phyloP scores from a whole-genome alignment of 176 grass and related monocot genomes.

The Hyparrhenia diplandra region DNA sequence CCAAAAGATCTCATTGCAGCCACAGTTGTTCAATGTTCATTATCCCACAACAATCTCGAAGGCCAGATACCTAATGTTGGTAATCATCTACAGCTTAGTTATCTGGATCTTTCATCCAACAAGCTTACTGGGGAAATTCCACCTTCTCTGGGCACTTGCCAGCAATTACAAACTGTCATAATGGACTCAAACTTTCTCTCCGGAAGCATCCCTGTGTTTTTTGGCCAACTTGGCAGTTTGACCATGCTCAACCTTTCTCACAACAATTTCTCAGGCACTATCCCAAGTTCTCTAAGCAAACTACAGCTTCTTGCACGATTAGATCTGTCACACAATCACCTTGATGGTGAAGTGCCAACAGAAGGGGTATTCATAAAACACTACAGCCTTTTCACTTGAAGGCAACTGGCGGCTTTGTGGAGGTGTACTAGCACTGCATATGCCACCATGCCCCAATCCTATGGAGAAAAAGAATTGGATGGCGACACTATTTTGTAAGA shows the following conservation, averaged over 20 bases:
- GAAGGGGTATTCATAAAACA: slow-evolving; percentile 39
- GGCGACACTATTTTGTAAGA: no score
- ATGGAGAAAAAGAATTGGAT: no score
- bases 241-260: slow-evolving; percentile 3
- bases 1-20: not conserved
- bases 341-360: slow-evolving; percentile 37
- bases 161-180: slow-evolving; percentile 6
- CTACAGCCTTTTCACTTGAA: not conserved
- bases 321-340: slow-evolving; percentile 39
- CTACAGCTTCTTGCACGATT: slow-evolving; percentile 1
- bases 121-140: slow-evolving; percentile 43
- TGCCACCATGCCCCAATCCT: not conserved
- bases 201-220: slow-evolving; percentile 20
- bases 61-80: not conserved
- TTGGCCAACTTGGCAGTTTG: slow-evolving; percentile 1
- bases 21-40: not conserved
- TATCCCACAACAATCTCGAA: slow-evolving; percentile 14
- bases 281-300: slow-evolving; percentile 36
- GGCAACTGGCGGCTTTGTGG: slow-evolving; percentile 38
- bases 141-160: slow-evolving; percentile 13
- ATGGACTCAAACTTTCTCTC: slow-evolving; percentile 22
- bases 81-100: slow-evolving; percentile 20
- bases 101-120: slow-evolving; percentile 38
- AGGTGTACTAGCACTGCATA: slow-evolving; percentile 34
- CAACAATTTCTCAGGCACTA: slow-evolving; percentile 33